Conservation (phyloP, 345 rosid species). For the Isatis tinctoria region DNA sequence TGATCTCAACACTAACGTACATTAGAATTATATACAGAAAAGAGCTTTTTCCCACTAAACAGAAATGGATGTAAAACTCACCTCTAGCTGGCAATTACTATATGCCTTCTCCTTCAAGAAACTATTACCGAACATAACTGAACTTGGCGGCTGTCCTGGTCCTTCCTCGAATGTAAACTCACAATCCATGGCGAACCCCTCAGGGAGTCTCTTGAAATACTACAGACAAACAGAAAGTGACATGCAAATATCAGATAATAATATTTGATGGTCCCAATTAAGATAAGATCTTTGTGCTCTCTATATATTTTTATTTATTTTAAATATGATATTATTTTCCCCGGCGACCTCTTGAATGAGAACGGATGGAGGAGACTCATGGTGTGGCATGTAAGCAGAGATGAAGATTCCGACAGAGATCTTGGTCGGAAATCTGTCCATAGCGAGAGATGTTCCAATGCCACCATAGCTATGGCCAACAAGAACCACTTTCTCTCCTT, state of each 20-base stretch:
- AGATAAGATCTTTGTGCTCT: background rate
- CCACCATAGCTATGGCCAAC: slow-evolving; percentile 69
- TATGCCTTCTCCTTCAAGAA: slow-evolving; percentile 36
- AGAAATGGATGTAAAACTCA: background rate
- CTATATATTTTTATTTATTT: background rate
- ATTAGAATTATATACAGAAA: background rate
- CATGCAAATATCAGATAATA: background rate
- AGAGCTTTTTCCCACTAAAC: background rate
- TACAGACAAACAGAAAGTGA: slow-evolving; percentile 9
- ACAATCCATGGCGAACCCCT: slow-evolving; percentile 32
- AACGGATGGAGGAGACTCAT: slow-evolving; percentile 23
- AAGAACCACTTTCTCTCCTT: slow-evolving; percentile 42
- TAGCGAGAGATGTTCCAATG: slow-evolving; percentile 38
- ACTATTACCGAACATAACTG: slow-evolving; percentile 30
- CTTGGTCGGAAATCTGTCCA: slow-evolving; percentile 54
- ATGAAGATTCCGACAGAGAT: slow-evolving; percentile 44
- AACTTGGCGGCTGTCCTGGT: slow-evolving; percentile 28
- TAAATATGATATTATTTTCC: background rate
- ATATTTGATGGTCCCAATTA: background rate
- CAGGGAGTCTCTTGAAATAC: slow-evolving; percentile 35
- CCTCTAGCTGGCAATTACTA: slow-evolving; percentile 23
- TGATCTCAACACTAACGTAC: background rate
- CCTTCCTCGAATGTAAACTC: slow-evolving; percentile 36
- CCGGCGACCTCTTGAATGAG: slow-evolving; percentile 35
- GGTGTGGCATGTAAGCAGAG: slow-evolving; percentile 51